Percentiles rank a stretch among this genome's conserved stretches.
Evolutionary conservation across 2,329 filamentous ascomycete species (phyloP).

Genomic region (Penicillium freii): DNA sequence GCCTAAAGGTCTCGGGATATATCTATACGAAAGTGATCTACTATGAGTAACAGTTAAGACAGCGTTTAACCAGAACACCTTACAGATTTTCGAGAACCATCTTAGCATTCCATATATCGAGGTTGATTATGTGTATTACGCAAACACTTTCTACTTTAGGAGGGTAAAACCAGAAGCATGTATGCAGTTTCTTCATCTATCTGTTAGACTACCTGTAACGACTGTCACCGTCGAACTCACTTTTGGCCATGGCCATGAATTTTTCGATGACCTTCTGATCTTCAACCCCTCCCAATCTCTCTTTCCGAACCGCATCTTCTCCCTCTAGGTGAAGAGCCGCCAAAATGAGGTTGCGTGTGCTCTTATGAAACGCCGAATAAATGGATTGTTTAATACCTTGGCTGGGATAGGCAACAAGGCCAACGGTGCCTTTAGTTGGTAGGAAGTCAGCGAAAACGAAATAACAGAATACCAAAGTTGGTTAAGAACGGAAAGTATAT

Average conservation of each 20-base stretch:
- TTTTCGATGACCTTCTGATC: not conserved
- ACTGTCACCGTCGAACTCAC: not conserved
- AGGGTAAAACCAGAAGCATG: not conserved
- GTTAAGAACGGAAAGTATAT: no score
- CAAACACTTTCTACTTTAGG: not conserved
- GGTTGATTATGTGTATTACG: not conserved
- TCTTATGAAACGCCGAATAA: not conserved
- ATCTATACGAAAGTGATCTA: not conserved
- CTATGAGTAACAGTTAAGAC: not conserved
- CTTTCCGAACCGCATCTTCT: not conserved
- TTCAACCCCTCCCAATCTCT: not conserved
- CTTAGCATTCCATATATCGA: not conserved
- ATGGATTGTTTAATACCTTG: not conserved
- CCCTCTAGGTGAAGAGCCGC: not conserved
- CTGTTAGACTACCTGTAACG: not conserved
- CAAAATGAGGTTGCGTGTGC: not conserved
- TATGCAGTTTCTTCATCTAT: not conserved
- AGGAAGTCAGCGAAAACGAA: not conserved
- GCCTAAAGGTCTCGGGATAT: not conserved
- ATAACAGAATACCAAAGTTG: no score
- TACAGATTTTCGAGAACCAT: fast-evolving
- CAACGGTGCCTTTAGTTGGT: not conserved
- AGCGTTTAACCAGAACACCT: not conserved
- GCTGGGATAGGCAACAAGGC: not conserved
- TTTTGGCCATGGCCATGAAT: not conserved